Conservation (phyloP, 352 stramenopile genomes). For the Blastocystis sp. region DNA sequence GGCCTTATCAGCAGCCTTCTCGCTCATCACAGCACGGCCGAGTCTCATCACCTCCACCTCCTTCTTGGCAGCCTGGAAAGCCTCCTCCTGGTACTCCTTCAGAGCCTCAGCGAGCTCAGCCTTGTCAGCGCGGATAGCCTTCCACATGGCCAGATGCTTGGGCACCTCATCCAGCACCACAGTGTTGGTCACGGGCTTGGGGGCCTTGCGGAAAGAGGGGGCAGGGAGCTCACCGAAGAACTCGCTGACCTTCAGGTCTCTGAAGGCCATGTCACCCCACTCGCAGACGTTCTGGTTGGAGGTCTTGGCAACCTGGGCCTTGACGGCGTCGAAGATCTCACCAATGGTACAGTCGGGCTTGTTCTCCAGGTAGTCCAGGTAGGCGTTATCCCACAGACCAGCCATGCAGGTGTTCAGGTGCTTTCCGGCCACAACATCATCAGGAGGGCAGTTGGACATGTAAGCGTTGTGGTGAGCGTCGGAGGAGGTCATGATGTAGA, state of each 20-base stretch:
- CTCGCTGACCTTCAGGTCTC: constrained; percentile 1
- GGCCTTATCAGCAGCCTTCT: constrained; percentile 58
- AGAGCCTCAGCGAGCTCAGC: constrained; percentile 9
- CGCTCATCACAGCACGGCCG: constrained; percentile 47
- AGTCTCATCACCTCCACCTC: constrained; percentile 69
- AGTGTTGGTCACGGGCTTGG: neutral
- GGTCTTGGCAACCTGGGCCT: neutral
- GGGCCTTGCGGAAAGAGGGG: neutral
- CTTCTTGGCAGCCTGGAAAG: constrained; percentile 51
- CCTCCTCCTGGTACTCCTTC: constrained; percentile 27
- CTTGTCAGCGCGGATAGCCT: constrained; percentile 61
- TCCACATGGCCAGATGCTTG: constrained; percentile 68
- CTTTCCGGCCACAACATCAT: constrained; percentile 24
- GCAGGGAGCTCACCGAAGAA: constrained; percentile 62
- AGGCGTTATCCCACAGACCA: constrained; percentile 40
- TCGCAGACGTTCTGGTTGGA: constrained; percentile 53
- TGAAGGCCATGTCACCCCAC: constrained; percentile 49
- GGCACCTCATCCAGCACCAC: constrained; percentile 37
- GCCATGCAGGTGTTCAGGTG: constrained; percentile 29
- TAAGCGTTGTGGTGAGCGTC: constrained; percentile 30
- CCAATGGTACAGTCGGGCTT: neutral
- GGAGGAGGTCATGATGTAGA: constrained; percentile 50
- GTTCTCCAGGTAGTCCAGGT: constrained; percentile 23
- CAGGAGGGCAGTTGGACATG: constrained; percentile 55
- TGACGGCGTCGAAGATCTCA: constrained; percentile 3